These are phyloP conservation scores for Pythium pyrilobum DNA, from an alignment of 352 stramenopile genomes.

Conservation along the genomic window DNA sequence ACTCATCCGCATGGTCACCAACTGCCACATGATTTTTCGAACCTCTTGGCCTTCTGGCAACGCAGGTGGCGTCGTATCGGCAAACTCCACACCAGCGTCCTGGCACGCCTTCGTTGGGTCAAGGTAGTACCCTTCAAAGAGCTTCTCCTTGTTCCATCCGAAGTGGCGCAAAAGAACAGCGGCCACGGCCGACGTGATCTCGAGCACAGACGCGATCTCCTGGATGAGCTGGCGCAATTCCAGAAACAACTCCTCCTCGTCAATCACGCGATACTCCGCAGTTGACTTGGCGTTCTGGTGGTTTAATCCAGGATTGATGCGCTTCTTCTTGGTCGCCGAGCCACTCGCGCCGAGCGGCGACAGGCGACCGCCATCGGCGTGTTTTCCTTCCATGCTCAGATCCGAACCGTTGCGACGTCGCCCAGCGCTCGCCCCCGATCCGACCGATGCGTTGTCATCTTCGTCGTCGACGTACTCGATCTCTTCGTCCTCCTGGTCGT, in stretches of 20 bases:
- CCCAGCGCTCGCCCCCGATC: constrained; percentile 22
- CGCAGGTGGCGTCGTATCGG: constrained; percentile 27
- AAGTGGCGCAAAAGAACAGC: constrained; percentile 81
- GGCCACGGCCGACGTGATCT: constrained; percentile 52
- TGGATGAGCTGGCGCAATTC: constrained; percentile 58
- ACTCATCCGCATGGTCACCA: neutral
- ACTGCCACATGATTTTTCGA: neutral
- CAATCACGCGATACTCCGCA: constrained; percentile 79
- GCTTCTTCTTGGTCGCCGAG: constrained; percentile 69
- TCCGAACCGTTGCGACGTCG: constrained; percentile 7
- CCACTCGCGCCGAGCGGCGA: constrained; percentile 33
- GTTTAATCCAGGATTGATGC: constrained; percentile 31
- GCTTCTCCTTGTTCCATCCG: constrained; percentile 88
- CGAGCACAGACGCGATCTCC: constrained; percentile 76
- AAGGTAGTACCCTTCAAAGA: constrained; percentile 83
- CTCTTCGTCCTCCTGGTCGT: constrained; percentile 28
- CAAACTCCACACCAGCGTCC: constrained; percentile 59
- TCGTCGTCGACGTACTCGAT: constrained; percentile 70
- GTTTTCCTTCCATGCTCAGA: constrained; percentile 26
- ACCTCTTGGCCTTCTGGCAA: constrained; percentile 40
- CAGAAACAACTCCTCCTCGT: constrained; percentile 70
- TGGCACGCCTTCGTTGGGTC: constrained; percentile 53
- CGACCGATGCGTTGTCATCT: constrained; percentile 33
- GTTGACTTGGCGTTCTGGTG: constrained; percentile 20
- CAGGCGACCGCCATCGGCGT: constrained; percentile 25